Base-by-base conservation (phyloP, 1,284 basidiomycete genomes). In the Porodaedalea pini region DNA sequence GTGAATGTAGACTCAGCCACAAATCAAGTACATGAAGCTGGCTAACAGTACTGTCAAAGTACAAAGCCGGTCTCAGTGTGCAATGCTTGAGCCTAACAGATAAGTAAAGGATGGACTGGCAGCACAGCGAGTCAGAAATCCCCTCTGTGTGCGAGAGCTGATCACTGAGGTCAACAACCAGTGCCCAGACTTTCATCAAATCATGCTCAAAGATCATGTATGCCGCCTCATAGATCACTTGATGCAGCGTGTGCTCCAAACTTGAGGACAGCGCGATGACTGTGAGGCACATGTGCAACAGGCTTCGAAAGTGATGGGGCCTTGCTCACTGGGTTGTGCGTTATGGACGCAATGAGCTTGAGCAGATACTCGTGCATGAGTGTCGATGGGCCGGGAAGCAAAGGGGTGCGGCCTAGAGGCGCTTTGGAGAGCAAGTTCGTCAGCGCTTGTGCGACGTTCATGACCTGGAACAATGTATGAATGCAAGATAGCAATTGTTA, bases 371-470 rank as follows among this genome's bases (percentile, higher is more conserved):
- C 86, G 70, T 88, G 84, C 31, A 90, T 92, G 73, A 96, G 82
- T 47, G 88, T 85, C 50, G 86, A 90, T 1, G 96, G 96, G 3
- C 97, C 97, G 47, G 94, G 90, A 37, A 99, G 87, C 60, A 83
- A 83, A 69, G 94, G 77, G 6, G 88, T 92, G 44, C 85, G 83
- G 54, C 85, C 67, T 66, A 86, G 47, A 72, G 75, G 81, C 63
- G 78, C 82, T 68, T 70, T 82, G 45, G 80, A 76, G 68, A 90
- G 79, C 69, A 98, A 80, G 72, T 90, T 89, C 54, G 85, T 81
- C 58, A 99, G 82, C 8, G 88, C 96, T 72, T 94, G 87, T 4
- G 96, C 96, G 55, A 99, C 93, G 69, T 99, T 94, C 66, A 97
- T 73, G 47, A 94, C 90, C 90, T 92, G 66, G 17, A 61, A 48